These are phyloP conservation scores for Lepidium aucheri DNA, from an alignment of 345 rosid genomes.

Conservation along the genomic window DNA sequence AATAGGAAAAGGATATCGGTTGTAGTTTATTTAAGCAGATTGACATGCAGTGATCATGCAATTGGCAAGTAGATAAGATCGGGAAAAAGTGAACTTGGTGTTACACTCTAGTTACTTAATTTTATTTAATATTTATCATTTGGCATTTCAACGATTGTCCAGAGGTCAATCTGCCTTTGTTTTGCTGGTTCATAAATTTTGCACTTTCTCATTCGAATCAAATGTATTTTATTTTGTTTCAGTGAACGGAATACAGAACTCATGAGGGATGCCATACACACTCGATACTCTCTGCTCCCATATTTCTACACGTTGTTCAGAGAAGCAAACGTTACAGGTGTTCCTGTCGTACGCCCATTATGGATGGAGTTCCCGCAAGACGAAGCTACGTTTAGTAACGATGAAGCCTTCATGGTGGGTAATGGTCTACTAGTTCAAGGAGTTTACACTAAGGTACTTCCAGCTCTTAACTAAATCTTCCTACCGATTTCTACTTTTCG, in stretches of 20 bases:
- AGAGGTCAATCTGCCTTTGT: background rate
- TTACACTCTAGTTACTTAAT: background rate
- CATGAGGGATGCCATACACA: conserved; percentile 82
- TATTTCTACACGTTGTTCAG: conserved; percentile 90
- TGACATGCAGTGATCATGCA: background rate
- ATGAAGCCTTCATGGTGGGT: conserved; percentile 98
- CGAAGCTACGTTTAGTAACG: conserved; percentile 71
- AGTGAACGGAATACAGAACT: conserved; percentile 80
- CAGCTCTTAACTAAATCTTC: background rate
- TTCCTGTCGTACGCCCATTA: conserved; percentile 80
- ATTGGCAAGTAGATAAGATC: background rate
- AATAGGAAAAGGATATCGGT: background rate
- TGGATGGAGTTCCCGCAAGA: conserved; percentile 99
- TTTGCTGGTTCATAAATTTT: background rate
- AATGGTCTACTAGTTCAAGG: conserved; percentile 89
- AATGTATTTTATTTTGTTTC: conserved; percentile 16
- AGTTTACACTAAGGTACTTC: conserved; percentile 67
- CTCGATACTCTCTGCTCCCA: conserved; percentile 83
- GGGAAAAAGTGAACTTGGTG: background rate
- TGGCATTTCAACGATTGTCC: background rate
- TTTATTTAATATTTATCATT: background rate
- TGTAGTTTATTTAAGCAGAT: background rate
- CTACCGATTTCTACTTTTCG: background rate
- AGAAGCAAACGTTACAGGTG: conserved; percentile 85
- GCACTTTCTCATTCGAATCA: background rate